These are phyloP conservation scores for Polyporus tsugae DNA, from an alignment of 1,284 basidiomycete genomes.

Conservation along the genomic window DNA sequence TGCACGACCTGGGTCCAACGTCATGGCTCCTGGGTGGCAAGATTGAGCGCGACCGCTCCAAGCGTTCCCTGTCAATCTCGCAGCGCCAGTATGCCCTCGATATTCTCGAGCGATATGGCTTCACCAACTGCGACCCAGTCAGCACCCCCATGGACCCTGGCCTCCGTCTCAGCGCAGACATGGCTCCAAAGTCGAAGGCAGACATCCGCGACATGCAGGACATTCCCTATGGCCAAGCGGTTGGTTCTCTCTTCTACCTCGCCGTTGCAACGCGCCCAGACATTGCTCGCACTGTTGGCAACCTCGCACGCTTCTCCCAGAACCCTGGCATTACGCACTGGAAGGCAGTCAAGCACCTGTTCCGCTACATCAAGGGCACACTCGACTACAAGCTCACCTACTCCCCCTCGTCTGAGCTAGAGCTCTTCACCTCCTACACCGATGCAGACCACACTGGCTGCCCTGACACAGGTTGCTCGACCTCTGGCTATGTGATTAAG, in stretches of 20 bases:
- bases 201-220: constrained; percentile 13
- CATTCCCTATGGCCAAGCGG: constrained; percentile 15
- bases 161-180: constrained; percentile 9
- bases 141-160: constrained; percentile 20
- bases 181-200: neutral
- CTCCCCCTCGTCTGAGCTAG: neutral
- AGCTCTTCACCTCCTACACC: constrained; percentile 2
- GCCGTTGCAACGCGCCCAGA: constrained; percentile 21
- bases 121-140: constrained; percentile 15
- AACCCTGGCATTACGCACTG: constrained; percentile 33
- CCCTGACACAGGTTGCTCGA: constrained; percentile 18
- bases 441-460: constrained; percentile 13
- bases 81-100: constrained; percentile 15
- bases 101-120: constrained; percentile 10
- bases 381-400: constrained; percentile 7
- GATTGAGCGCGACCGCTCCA: constrained; percentile 16
- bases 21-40: constrained; percentile 18
- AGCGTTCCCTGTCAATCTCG: constrained; percentile 14
- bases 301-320: constrained; percentile 17
- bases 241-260: constrained; percentile 19
- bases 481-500: constrained; percentile 23
- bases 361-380: constrained; percentile 36
- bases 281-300: constrained; percentile 18
- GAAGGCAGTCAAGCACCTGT: constrained; percentile 30
- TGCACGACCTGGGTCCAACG: constrained; percentile 19